Percentiles rank a stretch among this genome's conserved stretches.
phyloP scores from a whole-genome alignment of 495 filamentous ascomycete species.

The Xylaria longipes region DNA sequence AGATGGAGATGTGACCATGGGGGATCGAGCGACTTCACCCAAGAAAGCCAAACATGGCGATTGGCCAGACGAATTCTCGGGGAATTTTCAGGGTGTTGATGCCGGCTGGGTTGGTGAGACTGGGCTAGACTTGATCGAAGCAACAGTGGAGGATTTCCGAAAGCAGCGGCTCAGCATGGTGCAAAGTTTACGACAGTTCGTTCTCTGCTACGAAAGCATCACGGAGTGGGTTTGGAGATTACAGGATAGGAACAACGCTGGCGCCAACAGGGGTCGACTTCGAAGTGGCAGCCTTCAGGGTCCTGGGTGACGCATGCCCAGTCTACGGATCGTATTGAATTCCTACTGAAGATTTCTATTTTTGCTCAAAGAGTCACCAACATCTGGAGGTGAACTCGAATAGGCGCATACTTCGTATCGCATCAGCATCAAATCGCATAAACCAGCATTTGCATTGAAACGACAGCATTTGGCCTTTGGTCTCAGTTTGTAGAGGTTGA shows the following conservation, averaged over 20 bases:
- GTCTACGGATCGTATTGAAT: background rate
- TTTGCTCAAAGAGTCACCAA: background rate
- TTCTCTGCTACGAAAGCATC: constrained; percentile 94
- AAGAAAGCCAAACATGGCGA: constrained; percentile 23
- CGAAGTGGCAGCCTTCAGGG: constrained; percentile 39
- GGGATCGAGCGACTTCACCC: constrained; percentile 16
- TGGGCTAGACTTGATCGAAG: constrained; percentile 76
- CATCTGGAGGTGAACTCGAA: background rate
- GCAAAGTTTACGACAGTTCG: constrained; percentile 91
- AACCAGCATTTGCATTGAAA: constrained; percentile 35
- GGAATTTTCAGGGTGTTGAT: constrained; percentile 38
- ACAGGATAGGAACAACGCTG: constrained; percentile 44
- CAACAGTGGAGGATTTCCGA: constrained; percentile 88
- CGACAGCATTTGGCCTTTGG: constrained; percentile 24
- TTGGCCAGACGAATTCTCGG: constrained; percentile 3
- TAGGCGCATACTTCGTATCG: background rate
- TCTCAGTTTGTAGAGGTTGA: background rate
- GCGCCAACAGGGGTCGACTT: constrained; percentile 48
- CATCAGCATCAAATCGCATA: constrained; percentile 9
- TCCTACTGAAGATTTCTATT: background rate
- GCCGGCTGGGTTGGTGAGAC: constrained; percentile 56
- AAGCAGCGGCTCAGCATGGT: constrained; percentile 94
- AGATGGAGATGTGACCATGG: constrained; percentile 55
- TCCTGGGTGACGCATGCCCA: constrained; percentile 23
- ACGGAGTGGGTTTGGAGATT: constrained; percentile 77